These are phyloP conservation scores for Wallacemonas rigidus DNA, from an alignment of 208 protist species.

Conservation along the genomic window DNA sequence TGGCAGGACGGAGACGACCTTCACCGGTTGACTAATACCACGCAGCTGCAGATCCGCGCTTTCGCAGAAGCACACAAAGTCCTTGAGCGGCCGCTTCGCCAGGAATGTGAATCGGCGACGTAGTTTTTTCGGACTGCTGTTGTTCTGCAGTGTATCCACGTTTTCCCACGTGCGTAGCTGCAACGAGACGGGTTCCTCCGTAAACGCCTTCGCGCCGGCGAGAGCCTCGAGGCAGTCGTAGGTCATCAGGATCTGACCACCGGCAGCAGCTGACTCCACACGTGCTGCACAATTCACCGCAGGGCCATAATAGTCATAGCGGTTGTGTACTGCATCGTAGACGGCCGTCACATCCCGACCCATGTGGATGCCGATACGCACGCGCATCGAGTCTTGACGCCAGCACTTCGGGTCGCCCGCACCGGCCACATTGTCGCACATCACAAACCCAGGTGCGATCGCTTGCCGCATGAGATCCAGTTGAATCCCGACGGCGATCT, in stretches of 20 bases:
- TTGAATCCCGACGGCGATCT: constrained; percentile 42
- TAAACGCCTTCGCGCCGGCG: constrained; percentile 21
- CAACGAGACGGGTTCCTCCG: constrained; percentile 20
- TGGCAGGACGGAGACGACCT: constrained; percentile 35
- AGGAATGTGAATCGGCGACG: not conserved
- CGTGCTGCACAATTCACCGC: constrained; percentile 59
- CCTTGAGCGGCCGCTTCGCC: not conserved
- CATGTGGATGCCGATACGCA: constrained; percentile 31
- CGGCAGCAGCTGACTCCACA: constrained; percentile 16
- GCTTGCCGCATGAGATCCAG: constrained; percentile 34
- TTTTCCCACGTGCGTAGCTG: constrained; percentile 21
- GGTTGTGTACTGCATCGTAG: constrained; percentile 31
- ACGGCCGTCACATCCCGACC: constrained; percentile 22
- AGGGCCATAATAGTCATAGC: constrained; percentile 74
- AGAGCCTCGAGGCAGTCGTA: constrained; percentile 22
- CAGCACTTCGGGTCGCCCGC: constrained; percentile 15
- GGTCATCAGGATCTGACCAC: constrained; percentile 15
- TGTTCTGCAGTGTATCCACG: constrained; percentile 10
- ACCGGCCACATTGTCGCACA: constrained; percentile 16
- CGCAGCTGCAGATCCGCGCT: constrained; percentile 21
- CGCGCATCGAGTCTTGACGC: constrained; percentile 19
- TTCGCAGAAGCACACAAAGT: constrained; percentile 32
- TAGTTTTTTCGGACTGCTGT: not conserved
- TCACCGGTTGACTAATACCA: constrained; percentile 29
- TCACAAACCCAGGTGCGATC: constrained; percentile 25